A percentile compares a stretch with the other conserved stretches of the same genome.
Evolutionary conservation across 768 basidiomycete species (phyloP).

Genomic region (Polyporus arcularius): DNA sequence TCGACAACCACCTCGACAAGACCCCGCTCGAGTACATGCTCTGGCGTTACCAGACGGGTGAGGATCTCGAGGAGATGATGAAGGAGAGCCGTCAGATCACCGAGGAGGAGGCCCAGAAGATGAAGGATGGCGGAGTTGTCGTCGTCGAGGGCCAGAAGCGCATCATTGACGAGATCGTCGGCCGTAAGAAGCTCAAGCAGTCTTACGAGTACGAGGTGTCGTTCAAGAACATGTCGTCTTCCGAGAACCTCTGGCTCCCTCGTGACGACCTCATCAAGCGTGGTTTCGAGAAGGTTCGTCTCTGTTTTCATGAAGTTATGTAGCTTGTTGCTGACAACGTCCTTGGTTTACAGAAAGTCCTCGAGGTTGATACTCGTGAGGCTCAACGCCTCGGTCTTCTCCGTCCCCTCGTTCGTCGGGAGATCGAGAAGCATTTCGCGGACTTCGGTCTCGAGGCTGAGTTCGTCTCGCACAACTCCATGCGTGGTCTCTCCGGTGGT

Average conservation of each 20-base stretch:
- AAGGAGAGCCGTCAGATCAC: conserved; percentile 88
- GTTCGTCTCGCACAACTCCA: conserved; percentile 98
- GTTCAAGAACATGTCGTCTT: conserved; percentile 92
- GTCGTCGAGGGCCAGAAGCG: conserved; percentile 95
- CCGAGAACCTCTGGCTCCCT: conserved; percentile 97
- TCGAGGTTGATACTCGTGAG: conserved; percentile 96
- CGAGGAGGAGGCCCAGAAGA: conserved; percentile 89
- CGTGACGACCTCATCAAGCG: conserved; percentile 98
- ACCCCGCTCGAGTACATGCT: conserved; percentile 99
- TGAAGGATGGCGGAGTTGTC: conserved; percentile 90
- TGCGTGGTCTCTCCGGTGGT: conserved; percentile 98
- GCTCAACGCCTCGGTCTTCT: conserved; percentile 94
- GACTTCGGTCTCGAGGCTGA: conserved; percentile 99
- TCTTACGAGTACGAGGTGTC: conserved; percentile 98
- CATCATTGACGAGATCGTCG: conserved; percentile 85
- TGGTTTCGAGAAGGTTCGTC: conserved; percentile 87
- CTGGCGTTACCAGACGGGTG: conserved; percentile 99
- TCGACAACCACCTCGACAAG: conserved; percentile 97
- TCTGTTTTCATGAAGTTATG: neutral
- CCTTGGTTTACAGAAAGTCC: conserved; percentile 63
- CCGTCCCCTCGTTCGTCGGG: conserved; percentile 95
- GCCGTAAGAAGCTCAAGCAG: conserved; percentile 98
- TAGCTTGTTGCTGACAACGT: conserved; percentile 26
- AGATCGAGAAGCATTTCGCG: conserved; percentile 99
- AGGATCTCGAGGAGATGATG: conserved; percentile 94